Evolutionary conservation across 192 early-diverging fungal species (phyloP), one percentile per base, ranked within the genome.

Genomic region (Backusella mclennaniae): DNA sequence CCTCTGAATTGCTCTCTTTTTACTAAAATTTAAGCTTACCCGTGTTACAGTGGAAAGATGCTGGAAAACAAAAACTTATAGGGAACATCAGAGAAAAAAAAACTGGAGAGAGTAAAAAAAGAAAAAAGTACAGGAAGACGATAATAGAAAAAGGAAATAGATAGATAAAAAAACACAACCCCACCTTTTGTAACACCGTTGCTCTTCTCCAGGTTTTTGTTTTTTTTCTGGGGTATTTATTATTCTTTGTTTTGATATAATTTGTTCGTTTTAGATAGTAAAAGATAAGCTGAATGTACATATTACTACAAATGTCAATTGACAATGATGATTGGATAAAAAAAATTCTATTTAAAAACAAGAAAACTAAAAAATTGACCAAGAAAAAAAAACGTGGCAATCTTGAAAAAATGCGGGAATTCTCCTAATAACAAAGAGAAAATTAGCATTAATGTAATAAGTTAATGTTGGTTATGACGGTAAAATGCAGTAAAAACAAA

Each of bases 311-410:
- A 26, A 29, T 29, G 23, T 23, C 56, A 23, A 31, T 29, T 26
- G 29, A 8, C 21, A 63, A 31, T 63, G 12, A 63, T 63, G 19
- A 49, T 49, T 49, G 46, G 46, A 49, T 49, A 6, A 49, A 49
- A 44, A 49, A 49, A 49, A n/a, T n/a, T 44, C 15, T 56, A n/a
- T 63, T 11, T 63, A 63, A 63, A 63, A 63, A 63, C 12, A 63
- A 63, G 15, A 14, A 49, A 49, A 49, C 46, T 4, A 49, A 49
- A 49, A 49, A 6, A 49, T n/a, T 33, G 33, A 49, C 19, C 4
- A 49, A 6, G 6, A 29, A 59, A 59, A 59, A 59, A 59, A 63
- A 63, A 63, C 56, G 56, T 63, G 56, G 56, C 56, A 63, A 63
- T 63, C 21, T 29, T 63, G 23, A 59, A 63, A 59, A 59, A 59